Evolutionary conservation across 176 grass and related monocot species (phyloP).

Genomic region (Oryza nivara): DNA sequence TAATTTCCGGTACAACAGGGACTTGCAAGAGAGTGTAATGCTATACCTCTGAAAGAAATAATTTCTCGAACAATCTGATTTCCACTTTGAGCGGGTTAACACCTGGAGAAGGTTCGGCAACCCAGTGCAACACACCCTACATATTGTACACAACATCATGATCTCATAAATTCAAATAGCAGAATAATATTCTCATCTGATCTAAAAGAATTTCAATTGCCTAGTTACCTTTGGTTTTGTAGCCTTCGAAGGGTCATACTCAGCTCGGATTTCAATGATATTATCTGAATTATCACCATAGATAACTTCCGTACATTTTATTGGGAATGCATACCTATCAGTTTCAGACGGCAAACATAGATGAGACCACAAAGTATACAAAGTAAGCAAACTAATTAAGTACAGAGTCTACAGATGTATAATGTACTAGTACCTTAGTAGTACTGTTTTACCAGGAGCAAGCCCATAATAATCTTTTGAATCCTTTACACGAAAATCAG

Average conservation of each 20-base stretch:
- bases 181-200: constrained; percentile 6
- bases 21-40: not conserved
- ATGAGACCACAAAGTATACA: not conserved
- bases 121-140: constrained; percentile 97
- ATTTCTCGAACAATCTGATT: constrained; percentile 86
- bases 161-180: not conserved
- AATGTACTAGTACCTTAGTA: constrained; percentile 66
- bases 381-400: not conserved
- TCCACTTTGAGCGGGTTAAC: constrained; percentile 87
- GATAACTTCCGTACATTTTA: constrained; percentile 96
- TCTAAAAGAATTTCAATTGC: constrained; percentile 1
- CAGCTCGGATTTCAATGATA: constrained; percentile 78
- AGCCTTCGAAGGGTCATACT: constrained; percentile 92
- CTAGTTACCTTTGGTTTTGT: constrained; percentile 86
- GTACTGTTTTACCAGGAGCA: constrained; percentile 88
- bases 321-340: constrained; percentile 90
- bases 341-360: not conserved
- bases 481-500: constrained; percentile 94
- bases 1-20: constrained; percentile 12
- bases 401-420: not conserved
- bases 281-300: constrained; percentile 66
- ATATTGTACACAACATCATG: constrained; percentile 28
- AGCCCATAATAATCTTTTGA: constrained; percentile 96
- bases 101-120: constrained; percentile 78
- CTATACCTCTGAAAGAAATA: constrained; percentile 83